phyloP scores from a whole-genome alignment of 2,329 filamentous ascomycete species.

The Cercospora sp. region DNA sequence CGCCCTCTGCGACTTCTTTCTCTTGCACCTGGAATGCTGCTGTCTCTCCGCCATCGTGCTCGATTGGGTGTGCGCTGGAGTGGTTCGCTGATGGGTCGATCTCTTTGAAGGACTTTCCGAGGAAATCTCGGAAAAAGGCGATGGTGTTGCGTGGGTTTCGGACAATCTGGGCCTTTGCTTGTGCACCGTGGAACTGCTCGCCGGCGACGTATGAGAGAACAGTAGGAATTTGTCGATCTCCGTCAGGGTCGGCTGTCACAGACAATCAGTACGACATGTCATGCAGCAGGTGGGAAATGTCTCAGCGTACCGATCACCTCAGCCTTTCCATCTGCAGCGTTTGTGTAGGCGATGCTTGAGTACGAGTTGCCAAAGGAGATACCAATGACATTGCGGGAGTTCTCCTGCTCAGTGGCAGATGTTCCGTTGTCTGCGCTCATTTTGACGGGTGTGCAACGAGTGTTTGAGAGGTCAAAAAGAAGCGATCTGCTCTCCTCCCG shows the following conservation, averaged over 20 bases:
- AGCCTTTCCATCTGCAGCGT: constrained; percentile 78
- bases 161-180: constrained; percentile 91
- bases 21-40: constrained; percentile 85
- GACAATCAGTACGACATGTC: not conserved
- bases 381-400: constrained; percentile 68
- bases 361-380: constrained; percentile 98
- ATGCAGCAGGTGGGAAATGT: not conserved
- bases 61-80: constrained; percentile 84
- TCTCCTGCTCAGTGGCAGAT: constrained; percentile 50
- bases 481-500: not conserved
- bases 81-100: constrained; percentile 97
- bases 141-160: constrained; percentile 92
- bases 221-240: constrained; percentile 96
- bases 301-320: constrained; percentile 70
- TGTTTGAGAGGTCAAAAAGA: constrained; percentile 2
- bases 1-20: constrained; percentile 41
- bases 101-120: constrained; percentile 90
- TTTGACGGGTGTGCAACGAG: constrained; percentile 23
- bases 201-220: constrained; percentile 92
- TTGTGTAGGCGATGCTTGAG: constrained; percentile 90
- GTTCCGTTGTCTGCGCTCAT: constrained; percentile 56
- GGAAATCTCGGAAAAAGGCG: constrained; percentile 92
- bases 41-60: constrained; percentile 59
- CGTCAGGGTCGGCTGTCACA: constrained; percentile 81
- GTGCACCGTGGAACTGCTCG: constrained; percentile 93